Base-by-base conservation (phyloP, 2,329 filamentous ascomycete species). In the Botrytis medusae region DNA sequence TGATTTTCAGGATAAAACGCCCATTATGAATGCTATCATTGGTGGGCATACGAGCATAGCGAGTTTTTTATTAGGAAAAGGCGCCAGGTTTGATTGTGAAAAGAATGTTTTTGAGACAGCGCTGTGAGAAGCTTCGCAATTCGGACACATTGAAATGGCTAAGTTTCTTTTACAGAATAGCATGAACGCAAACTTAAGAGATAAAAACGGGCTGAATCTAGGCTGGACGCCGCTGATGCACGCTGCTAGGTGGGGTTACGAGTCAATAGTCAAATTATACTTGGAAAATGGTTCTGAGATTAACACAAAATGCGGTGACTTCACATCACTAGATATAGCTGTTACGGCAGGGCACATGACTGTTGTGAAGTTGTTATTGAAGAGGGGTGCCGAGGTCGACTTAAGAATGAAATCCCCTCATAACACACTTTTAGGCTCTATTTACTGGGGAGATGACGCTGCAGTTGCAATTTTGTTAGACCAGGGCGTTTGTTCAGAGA, bases 371-470 rank as follows among this genome's bases (percentile, higher is more conserved):
- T n/a, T n/a, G 2, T 74, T 77, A 7, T 44, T 73, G 9, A 2
- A 48, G 25, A 48, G 6, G 2, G 37, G 48, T n/a, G 14, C 69
- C 54, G 76, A 79, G 37, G 63, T 68, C 8, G 22, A 40, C 46
- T 51, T 48, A 48, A 18, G 69, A 32, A 63, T 34, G 70, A 51
- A 34, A 48, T 82, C 87, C 69, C 32, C 22, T 44, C 25, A 3
- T 9, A 18, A 42, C 34, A 25, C 61, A 37, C 46, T n/a, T 32
- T 48, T 16, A 14, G 2, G 2, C 0, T 29, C 63, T 65, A 20
- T n/a, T 48, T 9, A 0, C 6, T 3, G 37, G 9, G 46, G 48
- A 10, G 3, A 16, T 5, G 25, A 2, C 2, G 22, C 14, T 40
- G 20, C 22, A 12, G 46, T 57, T 54, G 20, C 25, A 40, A 8